Conservation (phyloP, 768 basidiomycete genomes). For the Suillus weaverae region DNA sequence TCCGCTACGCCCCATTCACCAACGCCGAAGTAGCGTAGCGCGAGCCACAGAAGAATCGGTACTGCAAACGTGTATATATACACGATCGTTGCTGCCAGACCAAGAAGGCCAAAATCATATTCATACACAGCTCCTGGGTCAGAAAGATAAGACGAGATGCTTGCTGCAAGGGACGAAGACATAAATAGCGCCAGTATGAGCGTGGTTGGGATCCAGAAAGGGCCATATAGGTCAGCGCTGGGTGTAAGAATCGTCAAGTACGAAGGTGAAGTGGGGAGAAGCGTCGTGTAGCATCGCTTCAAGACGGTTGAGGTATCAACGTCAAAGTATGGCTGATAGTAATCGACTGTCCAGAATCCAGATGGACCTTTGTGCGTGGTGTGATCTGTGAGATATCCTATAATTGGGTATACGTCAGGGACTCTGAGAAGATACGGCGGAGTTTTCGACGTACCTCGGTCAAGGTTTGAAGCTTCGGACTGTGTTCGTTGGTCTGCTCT, state of each 20-base stretch:
- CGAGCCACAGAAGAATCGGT: constrained; percentile 82
- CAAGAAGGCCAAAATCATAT: constrained; percentile 86
- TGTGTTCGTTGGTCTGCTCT: constrained; percentile 27
- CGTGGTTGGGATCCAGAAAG: constrained; percentile 97
- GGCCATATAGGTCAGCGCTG: constrained; percentile 72
- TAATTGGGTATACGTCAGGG: constrained; percentile 1
- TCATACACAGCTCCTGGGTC: constrained; percentile 54
- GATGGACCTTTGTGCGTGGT: constrained; percentile 44
- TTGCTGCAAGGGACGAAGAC: constrained; percentile 88
- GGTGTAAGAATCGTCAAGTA: constrained; percentile 64
- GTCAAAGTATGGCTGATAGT: constrained; percentile 88
- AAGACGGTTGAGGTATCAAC: constrained; percentile 81
- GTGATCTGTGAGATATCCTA: constrained; percentile 68
- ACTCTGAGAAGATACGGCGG: not conserved
- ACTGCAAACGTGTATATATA: constrained; percentile 86
- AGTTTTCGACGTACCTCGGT: constrained; percentile 43
- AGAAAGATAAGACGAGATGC: constrained; percentile 85
- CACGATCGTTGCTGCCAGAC: constrained; percentile 78
- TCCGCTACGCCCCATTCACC: constrained; percentile 90
- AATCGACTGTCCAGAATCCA: constrained; percentile 80
- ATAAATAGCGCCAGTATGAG: constrained; percentile 92
- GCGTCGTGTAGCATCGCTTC: constrained; percentile 71
- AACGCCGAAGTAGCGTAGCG: constrained; percentile 81
- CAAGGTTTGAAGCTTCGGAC: constrained; percentile 38
- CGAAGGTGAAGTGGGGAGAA: constrained; percentile 69